Conservation (phyloP, 371 early-diverging fungal species). For the Mortierella sp. region DNA sequence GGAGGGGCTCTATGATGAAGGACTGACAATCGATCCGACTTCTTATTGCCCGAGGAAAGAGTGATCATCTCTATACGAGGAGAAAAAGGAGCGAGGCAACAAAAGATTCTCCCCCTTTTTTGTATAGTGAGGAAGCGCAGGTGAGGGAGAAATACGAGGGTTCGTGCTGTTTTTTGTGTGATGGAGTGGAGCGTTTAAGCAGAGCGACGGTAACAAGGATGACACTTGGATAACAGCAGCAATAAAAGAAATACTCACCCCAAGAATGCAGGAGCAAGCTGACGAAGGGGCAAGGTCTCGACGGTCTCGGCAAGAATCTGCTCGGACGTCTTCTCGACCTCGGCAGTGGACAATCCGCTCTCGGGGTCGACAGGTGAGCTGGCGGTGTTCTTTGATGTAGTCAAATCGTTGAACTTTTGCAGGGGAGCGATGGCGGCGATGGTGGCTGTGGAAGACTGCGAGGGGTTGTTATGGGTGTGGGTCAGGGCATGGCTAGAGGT, state of each 20-base stretch:
- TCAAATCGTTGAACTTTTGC: neutral
- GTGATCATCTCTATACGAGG: neutral
- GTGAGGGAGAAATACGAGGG: neutral
- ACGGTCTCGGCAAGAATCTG: constrained; percentile 49
- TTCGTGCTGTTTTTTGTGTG: neutral
- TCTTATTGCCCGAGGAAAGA: neutral
- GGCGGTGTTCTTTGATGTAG: neutral
- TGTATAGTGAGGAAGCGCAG: neutral
- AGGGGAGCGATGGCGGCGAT: neutral
- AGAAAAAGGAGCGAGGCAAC: neutral
- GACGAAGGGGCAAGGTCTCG: constrained; percentile 43
- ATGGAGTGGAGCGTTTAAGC: neutral
- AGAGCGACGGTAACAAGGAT: neutral
- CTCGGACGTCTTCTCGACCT: constrained; percentile 40
- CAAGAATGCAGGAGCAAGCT: constrained; percentile 48
- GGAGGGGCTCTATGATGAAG: neutral
- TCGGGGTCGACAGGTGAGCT: constrained; percentile 25
- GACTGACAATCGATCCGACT: neutral
- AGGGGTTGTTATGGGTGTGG: constrained; percentile 7
- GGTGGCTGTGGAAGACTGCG: constrained; percentile 17
- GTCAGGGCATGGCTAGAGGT: neutral
- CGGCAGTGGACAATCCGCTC: constrained; percentile 27
- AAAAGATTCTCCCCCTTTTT: too few species aligned
- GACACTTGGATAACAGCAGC: neutral
- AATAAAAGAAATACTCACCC: constrained; percentile 29